phyloP scores from a whole-genome alignment of 176 grass and related monocot genomes.

The Avena insularis region DNA sequence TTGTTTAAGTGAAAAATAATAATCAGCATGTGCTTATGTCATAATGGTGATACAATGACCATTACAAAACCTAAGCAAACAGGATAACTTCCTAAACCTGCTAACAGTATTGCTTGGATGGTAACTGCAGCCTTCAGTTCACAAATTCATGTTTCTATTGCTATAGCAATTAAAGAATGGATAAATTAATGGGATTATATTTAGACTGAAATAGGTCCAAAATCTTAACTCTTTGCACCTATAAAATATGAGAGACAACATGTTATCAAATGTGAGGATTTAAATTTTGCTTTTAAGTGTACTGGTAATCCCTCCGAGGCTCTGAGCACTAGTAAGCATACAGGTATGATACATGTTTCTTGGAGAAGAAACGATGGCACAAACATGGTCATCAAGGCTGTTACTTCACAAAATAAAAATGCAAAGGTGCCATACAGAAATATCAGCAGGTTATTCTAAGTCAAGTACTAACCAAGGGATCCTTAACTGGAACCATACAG shows the following conservation, averaged over 20 bases:
- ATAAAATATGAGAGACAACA: background rate
- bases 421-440: constrained; percentile 12
- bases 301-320: background rate
- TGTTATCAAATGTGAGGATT: background rate
- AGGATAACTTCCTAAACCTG: background rate
- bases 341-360: background rate
- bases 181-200: background rate
- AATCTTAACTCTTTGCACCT: background rate
- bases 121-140: constrained; percentile 21
- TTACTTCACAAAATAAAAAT: constrained; percentile 6
- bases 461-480: constrained; percentile 69
- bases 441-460: background rate
- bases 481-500: constrained; percentile 71
- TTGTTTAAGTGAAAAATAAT: background rate
- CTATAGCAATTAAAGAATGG: constrained; percentile 9
- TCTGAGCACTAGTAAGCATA: background rate
- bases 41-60: constrained; percentile 11
- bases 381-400: constrained; percentile 4
- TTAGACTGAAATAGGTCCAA: background rate
- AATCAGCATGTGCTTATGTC: constrained; percentile 1
- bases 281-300: background rate
- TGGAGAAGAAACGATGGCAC: background rate
- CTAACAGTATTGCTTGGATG: constrained; percentile 12
- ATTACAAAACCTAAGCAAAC: constrained; percentile 8
- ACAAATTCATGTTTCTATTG: constrained; percentile 1